These are phyloP conservation scores for Phytopythium ostracodes DNA, from an alignment of 352 stramenopile species.

Conservation along the genomic window DNA sequence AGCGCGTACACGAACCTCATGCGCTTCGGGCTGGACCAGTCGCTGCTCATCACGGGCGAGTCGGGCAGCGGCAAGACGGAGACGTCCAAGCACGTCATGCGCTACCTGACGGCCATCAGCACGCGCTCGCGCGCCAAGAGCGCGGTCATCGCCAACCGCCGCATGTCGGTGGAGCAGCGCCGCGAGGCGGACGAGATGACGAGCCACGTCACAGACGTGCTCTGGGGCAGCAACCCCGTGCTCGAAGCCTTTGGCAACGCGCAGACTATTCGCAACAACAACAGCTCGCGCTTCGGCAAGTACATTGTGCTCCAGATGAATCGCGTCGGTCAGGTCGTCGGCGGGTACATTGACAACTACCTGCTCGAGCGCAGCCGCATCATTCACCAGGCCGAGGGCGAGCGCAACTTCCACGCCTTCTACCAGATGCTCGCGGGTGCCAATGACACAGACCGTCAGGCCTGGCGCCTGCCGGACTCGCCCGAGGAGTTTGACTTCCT, in stretches of 20 bases:
- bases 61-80: constrained; percentile 92
- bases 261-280: constrained; percentile 88
- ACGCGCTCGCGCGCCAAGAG: constrained; percentile 64
- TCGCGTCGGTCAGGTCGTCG: constrained; percentile 70
- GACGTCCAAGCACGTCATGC: constrained; percentile 96
- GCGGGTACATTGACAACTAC: constrained; percentile 88
- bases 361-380: constrained; percentile 91
- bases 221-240: constrained; percentile 80
- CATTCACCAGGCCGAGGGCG: constrained; percentile 77
- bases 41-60: constrained; percentile 83
- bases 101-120: constrained; percentile 89
- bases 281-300: constrained; percentile 83
- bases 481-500: constrained; percentile 66
- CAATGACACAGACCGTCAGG: constrained; percentile 36
- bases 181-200: constrained; percentile 72
- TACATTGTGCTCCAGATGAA: constrained; percentile 88
- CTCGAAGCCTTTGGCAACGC: constrained; percentile 85
- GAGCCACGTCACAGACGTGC: constrained; percentile 63
- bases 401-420: constrained; percentile 94
- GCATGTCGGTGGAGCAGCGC: constrained; percentile 74
- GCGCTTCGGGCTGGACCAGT: constrained; percentile 80
- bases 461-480: constrained; percentile 48
- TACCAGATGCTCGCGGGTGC: constrained; percentile 89
- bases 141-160: constrained; percentile 67
- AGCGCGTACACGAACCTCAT: constrained; percentile 89